Base-by-base conservation (phyloP, 768 basidiomycete genomes). In the Rhodotorula taiwanensis region DNA sequence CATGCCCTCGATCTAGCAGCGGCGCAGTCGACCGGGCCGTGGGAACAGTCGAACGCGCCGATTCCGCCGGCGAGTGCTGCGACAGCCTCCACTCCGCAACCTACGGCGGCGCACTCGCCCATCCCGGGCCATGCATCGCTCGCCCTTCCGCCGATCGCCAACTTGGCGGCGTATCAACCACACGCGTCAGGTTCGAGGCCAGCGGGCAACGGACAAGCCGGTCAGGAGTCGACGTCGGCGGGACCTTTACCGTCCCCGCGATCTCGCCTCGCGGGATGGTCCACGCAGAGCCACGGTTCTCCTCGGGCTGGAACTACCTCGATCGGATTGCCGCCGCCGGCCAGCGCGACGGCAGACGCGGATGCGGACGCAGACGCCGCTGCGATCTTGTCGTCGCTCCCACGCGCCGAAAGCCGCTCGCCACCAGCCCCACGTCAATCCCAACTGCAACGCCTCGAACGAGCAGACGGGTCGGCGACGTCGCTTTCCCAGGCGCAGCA, bases 81-180 rank as follows among this genome's bases (percentile, higher is more conserved):
- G 18, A 13, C 53, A 31, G 33, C 50, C 0, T 21, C 41, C 36
- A 6, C 23, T 16, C 47, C 43, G 53, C 59, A 47, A n/a, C n/a
- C n/a, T n/a, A n/a, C n/a, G n/a, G n/a, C n/a, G n/a, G n/a, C 48
- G 41, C 27, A 51, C 20, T 31, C 49, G 27, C 41, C 27, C 31
- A 25, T 18, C 28, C 31, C 34, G 27, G 42, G n/a, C n/a, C n/a
- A n/a, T n/a, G n/a, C n/a, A n/a, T n/a, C n/a, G n/a, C n/a, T 54
- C 62, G 20, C 34, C 14, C 63, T 65, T 14, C 63, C 63, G 48
- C 58, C 58, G 20, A 65, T 64, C 51, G 53, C 62, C 16, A 48
- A 47, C 30, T 36, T 59, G 39, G 50, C 57, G 23, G 23, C 48
- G n/a, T n/a, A n/a, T n/a, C n/a, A n/a, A n/a, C n/a, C n/a, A n/a